Conservation (phyloP, 2,329 filamentous ascomycete species). For the Rhynchosporium graminicola region DNA sequence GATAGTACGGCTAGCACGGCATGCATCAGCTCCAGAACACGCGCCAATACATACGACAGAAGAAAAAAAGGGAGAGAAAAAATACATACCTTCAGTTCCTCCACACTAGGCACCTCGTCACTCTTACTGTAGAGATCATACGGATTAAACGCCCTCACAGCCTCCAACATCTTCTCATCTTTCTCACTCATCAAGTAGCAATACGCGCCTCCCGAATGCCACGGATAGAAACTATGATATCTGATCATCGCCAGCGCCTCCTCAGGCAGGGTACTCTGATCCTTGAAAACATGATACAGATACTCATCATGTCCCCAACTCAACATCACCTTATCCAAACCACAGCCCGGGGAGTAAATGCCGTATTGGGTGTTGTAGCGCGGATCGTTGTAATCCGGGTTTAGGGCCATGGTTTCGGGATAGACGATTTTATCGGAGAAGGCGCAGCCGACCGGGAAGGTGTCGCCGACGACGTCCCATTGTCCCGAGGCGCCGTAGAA, state of each 20-base stretch:
- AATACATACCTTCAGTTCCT: conserved; percentile 67
- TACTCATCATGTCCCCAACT: conserved; percentile 91
- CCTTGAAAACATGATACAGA: conserved; percentile 82
- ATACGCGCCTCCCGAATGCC: conserved; percentile 83
- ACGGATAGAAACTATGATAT: conserved; percentile 92
- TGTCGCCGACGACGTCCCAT: conserved; percentile 92
- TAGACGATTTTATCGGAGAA: conserved; percentile 80
- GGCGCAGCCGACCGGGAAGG: conserved; percentile 75
- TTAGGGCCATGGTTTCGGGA: conserved; percentile 72
- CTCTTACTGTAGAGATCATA: conserved; percentile 94
- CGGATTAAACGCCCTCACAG: conserved; percentile 84
- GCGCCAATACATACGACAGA: background rate
- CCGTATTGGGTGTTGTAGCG: conserved; percentile 76
- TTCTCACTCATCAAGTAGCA: conserved; percentile 79
- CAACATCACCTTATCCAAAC: conserved; percentile 84
- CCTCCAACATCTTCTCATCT: conserved; percentile 76
- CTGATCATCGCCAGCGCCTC: conserved; percentile 90
- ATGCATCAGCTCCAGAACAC: conserved; percentile 19
- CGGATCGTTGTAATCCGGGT: conserved; percentile 71
- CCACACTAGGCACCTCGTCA: conserved; percentile 73
- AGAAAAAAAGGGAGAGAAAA: conserved; percentile 13
- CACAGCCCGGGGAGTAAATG: conserved; percentile 78
- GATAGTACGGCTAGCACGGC: conserved; percentile 61
- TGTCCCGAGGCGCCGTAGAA: conserved; percentile 83
- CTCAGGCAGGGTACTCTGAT: conserved; percentile 74